Conservation (phyloP, 345 rosid species). For the Moringa oleifera region DNA sequence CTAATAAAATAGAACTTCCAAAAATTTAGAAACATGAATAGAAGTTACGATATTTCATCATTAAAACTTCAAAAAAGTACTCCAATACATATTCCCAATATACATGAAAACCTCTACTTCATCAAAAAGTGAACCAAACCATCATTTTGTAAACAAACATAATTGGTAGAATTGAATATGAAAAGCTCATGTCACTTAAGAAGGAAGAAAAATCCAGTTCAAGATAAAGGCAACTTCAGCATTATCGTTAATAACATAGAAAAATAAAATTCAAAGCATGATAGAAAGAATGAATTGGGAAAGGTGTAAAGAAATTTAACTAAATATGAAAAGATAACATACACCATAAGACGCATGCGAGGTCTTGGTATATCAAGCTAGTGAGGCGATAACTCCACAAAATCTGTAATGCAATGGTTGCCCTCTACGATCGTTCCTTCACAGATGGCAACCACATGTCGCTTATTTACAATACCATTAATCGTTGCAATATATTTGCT, state of each 20-base stretch:
- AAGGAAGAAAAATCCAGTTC: neutral
- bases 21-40: too few relatives aligned
- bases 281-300: neutral
- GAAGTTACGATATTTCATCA: too few relatives aligned
- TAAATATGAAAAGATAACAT: neutral
- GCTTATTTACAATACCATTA: slow-evolving; percentile 57
- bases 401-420: slow-evolving; percentile 75
- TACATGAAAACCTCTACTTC: too few relatives aligned
- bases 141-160: too few relatives aligned
- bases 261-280: neutral
- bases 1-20: too few relatives aligned
- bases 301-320: too few relatives aligned
- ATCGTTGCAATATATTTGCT: slow-evolving; percentile 77
- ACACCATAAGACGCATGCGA: slow-evolving; percentile 87
- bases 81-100: too few relatives aligned
- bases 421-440: slow-evolving; percentile 76
- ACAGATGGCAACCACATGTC: slow-evolving; percentile 61
- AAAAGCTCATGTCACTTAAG: neutral
- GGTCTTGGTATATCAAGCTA: slow-evolving; percentile 64
- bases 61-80: neutral
- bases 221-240: neutral
- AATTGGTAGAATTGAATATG: neutral
- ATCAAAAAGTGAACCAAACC: too few relatives aligned
- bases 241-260: too few relatives aligned
- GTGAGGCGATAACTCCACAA: slow-evolving; percentile 73